phyloP scores from a whole-genome alignment of 768 basidiomycete genomes.

The Tulasnella sp. region DNA sequence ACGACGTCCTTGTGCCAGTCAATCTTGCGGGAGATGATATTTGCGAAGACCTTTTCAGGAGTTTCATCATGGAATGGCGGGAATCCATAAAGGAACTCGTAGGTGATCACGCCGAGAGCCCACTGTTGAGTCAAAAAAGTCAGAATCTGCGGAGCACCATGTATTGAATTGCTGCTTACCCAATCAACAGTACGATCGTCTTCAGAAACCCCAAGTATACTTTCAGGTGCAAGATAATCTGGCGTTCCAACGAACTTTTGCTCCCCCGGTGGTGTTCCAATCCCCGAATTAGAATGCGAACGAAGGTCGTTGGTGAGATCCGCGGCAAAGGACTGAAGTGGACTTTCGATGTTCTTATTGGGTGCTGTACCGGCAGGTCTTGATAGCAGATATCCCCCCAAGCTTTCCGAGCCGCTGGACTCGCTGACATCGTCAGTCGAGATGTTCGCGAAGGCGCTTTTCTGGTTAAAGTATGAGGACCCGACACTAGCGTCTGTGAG shows the following conservation, averaged over 20 bases:
- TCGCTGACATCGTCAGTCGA: constrained; percentile 74
- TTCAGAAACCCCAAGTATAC: constrained; percentile 85
- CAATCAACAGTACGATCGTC: constrained; percentile 96
- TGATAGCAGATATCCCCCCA: constrained; percentile 41
- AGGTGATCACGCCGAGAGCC: constrained; percentile 96
- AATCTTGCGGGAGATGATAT: constrained; percentile 85
- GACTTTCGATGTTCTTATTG: constrained; percentile 56
- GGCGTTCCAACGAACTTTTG: constrained; percentile 97
- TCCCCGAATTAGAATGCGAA: constrained; percentile 58
- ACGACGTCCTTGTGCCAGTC: constrained; percentile 95
- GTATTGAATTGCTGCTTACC: constrained; percentile 39
- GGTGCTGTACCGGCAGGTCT: constrained; percentile 25
- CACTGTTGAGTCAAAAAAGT: constrained; percentile 43
- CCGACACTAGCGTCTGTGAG: constrained; percentile 40
- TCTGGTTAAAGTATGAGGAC: constrained; percentile 56
- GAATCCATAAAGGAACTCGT: constrained; percentile 93
- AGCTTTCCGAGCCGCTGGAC: constrained; percentile 72
- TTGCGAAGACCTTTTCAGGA: constrained; percentile 95
- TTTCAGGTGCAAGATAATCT: constrained; percentile 93
- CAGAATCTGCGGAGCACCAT: constrained; percentile 15
- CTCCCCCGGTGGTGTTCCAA: constrained; percentile 63
- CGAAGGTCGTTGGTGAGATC: constrained; percentile 73
- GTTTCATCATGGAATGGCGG: constrained; percentile 97
- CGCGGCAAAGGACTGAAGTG: constrained; percentile 73
- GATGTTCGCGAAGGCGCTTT: constrained; percentile 53